These are phyloP conservation scores for Leptographium procerum DNA, from an alignment of 2,329 filamentous ascomycete genomes.

Conservation along the genomic window DNA sequence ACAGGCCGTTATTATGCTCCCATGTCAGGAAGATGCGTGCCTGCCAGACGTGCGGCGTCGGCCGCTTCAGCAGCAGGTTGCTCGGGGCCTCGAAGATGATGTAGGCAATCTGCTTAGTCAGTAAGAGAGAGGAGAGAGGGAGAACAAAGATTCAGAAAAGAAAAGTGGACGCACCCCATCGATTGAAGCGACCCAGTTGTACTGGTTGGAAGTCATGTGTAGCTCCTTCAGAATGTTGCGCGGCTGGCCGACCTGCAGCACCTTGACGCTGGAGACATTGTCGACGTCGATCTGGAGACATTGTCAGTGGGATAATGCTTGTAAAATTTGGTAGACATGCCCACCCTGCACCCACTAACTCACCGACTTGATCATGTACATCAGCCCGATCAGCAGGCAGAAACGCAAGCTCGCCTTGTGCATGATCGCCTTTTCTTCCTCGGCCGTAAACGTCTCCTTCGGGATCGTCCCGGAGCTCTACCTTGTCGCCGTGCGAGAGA, in stretches of 20 bases:
- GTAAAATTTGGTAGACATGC: too few species aligned
- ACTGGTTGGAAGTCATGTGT: conserved; percentile 27
- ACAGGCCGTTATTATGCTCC: conserved; percentile 33
- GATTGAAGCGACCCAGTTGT: conserved; percentile 28
- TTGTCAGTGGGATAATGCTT: not conserved
- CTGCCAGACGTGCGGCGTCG: conserved; percentile 48
- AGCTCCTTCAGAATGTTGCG: conserved; percentile 26
- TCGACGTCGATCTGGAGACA: conserved; percentile 24
- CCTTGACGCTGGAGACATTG: conserved; percentile 29
- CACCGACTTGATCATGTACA: conserved; percentile 30
- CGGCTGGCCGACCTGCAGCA: conserved; percentile 27
- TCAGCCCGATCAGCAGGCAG: conserved; percentile 25
- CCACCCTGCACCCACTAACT: not conserved
- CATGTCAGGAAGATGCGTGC: conserved; percentile 43
- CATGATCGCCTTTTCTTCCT: conserved; percentile 27
- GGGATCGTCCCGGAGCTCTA: conserved; percentile 11
- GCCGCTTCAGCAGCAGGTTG: conserved; percentile 50
- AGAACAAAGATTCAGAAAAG: too few species aligned
- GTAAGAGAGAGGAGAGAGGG: too few species aligned
- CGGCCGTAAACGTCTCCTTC: conserved; percentile 23
- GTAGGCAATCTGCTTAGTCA: conserved; percentile 28
- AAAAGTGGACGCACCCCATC: conserved; percentile 21
- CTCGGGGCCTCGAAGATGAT: conserved; percentile 53
- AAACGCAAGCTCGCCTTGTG: conserved; percentile 27
- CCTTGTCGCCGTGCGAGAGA: not conserved